Evolutionary conservation across 208 protist genomes (phyloP).

Genomic region (Acanthamoeba royreba): DNA sequence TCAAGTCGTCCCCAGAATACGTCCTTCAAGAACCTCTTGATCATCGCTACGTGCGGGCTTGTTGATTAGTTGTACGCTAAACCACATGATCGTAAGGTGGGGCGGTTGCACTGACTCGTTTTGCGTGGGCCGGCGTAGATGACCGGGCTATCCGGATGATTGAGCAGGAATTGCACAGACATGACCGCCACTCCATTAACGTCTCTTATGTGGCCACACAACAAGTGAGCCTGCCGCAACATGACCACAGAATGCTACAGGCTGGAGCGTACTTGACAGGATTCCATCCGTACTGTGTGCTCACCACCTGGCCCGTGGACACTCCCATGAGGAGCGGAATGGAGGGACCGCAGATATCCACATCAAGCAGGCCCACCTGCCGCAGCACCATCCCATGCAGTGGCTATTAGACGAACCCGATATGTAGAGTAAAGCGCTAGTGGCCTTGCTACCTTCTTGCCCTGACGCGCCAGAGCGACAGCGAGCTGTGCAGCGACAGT

Average conservation of each 20-base stretch:
- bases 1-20: conserved; percentile 97
- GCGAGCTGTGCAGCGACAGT: neutral
- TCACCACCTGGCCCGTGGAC: conserved; percentile 71
- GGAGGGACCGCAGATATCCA: conserved; percentile 99
- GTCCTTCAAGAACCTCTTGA: conserved; percentile 98
- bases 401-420: too few species aligned
- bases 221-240: too few species aligned
- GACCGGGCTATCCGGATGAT: conserved; percentile 92
- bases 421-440: too few species aligned
- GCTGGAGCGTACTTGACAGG: neutral
- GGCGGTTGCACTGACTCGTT: conserved; percentile 71
- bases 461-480: neutral
- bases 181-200: conserved; percentile 95
- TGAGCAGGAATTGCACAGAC: conserved; percentile 97
- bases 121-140: conserved; percentile 98
- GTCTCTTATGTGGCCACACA: too few species aligned
- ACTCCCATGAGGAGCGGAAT: conserved; percentile 95
- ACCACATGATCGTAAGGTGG: neutral
- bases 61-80: too few species aligned
- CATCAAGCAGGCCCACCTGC: conserved; percentile 96
- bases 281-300: neutral
- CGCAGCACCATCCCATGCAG: neutral
- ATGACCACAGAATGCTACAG: too few species aligned
- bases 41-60: conserved; percentile 90
- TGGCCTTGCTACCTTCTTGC: neutral